Percentiles rank a stretch among this genome's conserved stretches.
These are phyloP conservation scores for Boletus rubropictus DNA, from an alignment of 768 basidiomycete species.

Conservation along the genomic window DNA sequence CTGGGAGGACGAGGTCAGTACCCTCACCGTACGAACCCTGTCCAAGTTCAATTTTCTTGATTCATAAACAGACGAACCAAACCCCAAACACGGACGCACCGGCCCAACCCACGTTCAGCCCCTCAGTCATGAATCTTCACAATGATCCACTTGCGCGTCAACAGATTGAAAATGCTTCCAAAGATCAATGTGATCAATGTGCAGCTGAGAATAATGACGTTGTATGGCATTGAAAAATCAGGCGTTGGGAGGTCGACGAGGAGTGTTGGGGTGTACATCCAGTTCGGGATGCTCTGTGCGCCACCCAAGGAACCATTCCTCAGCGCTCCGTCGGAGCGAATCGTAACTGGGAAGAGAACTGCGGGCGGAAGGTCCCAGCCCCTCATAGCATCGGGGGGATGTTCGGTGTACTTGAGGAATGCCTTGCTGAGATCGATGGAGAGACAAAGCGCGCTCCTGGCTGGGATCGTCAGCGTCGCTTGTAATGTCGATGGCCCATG, in stretches of 20 bases:
- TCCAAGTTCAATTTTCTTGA: background rate
- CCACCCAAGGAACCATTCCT: slow-evolving; percentile 2
- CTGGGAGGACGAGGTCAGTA: background rate
- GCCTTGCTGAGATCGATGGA: slow-evolving; percentile 73
- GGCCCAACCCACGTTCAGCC: background rate
- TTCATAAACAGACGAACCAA: background rate
- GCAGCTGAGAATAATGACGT: slow-evolving; percentile 95
- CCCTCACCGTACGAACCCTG: background rate
- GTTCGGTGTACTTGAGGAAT: slow-evolving; percentile 91
- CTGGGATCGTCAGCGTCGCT: slow-evolving; percentile 62
- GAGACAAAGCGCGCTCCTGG: slow-evolving; percentile 56
- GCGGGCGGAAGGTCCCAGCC: slow-evolving; percentile 93
- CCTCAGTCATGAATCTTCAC: slow-evolving; percentile 23
- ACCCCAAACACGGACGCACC: background rate
- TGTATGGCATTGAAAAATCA: slow-evolving; percentile 99
- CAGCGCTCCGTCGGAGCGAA: background rate
- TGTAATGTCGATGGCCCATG: slow-evolving; percentile 63
- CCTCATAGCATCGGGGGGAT: slow-evolving; percentile 90
- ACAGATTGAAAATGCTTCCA: slow-evolving; percentile 82
- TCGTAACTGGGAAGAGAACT: slow-evolving; percentile 47
- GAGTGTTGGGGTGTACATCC: slow-evolving; percentile 76
- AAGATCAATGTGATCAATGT: slow-evolving; percentile 90
- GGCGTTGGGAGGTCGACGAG: slow-evolving; percentile 95
- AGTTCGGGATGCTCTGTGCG: slow-evolving; percentile 11
- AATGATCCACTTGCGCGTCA: slow-evolving; percentile 78